These are phyloP conservation scores for Rusavskia elegans DNA, from an alignment of 495 filamentous ascomycete species.

Conservation along the genomic window DNA sequence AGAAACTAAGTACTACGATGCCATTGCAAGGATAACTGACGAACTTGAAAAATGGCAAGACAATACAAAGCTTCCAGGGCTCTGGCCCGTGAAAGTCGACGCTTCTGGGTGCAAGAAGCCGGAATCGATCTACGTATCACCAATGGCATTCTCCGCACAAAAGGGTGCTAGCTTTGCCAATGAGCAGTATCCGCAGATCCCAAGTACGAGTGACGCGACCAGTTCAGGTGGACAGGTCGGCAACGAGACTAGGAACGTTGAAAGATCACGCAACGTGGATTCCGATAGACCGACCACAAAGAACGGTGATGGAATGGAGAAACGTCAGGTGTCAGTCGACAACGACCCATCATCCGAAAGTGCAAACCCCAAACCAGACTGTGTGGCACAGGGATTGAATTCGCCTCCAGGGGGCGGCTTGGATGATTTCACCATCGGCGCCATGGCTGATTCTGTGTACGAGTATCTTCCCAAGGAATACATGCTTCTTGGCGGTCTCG, in stretches of 20 bases:
- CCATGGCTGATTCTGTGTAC: constrained; percentile 78
- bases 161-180: neutral
- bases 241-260: neutral
- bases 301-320: neutral
- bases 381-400: constrained; percentile 36
- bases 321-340: neutral
- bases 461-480: constrained; percentile 83
- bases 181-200: neutral
- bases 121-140: constrained; percentile 3
- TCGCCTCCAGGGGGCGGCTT: constrained; percentile 12
- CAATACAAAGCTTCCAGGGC: constrained; percentile 56
- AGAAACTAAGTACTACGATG: constrained; percentile 83
- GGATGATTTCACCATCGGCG: constrained; percentile 41
- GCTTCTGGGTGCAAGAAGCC: constrained; percentile 48
- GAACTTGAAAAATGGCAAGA: constrained; percentile 68
- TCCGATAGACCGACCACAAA: neutral
- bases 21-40: constrained; percentile 80
- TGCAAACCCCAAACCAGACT: constrained; percentile 20
- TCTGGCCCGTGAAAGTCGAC: constrained; percentile 75
- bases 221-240: neutral
- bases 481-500: constrained; percentile 64
- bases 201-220: neutral
- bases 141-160: neutral
- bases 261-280: neutral
- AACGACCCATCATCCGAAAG: neutral